A percentile compares a stretch with the other conserved stretches of the same genome.
Evolutionary conservation across 371 early-diverging fungal genomes (phyloP).

Genomic region (Fennellomyces sp.): DNA sequence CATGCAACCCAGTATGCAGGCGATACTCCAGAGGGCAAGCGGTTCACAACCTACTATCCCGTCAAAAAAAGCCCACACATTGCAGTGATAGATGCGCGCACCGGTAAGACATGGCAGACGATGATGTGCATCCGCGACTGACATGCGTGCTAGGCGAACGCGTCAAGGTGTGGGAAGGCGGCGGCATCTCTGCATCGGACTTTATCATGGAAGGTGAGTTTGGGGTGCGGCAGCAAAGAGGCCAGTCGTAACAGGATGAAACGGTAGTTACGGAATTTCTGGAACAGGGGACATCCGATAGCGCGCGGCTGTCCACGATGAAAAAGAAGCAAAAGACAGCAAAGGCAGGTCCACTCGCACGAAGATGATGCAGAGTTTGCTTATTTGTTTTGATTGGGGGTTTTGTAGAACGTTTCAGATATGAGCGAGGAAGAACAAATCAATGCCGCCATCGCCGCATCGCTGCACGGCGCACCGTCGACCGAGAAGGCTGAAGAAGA

Average conservation of each 20-base stretch:
- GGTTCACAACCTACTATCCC: conserved; percentile 76
- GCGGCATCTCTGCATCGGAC: conserved; percentile 55
- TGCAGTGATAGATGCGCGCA: conserved; percentile 89
- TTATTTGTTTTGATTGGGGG: conserved; percentile 1
- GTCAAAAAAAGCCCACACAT: conserved; percentile 78
- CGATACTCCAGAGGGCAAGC: conserved; percentile 71
- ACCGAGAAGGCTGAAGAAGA: conserved; percentile 27
- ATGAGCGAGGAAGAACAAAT: conserved; percentile 93
- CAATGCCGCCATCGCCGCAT: conserved; percentile 79
- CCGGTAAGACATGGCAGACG: conserved; percentile 76
- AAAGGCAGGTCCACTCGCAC: conserved; percentile 8
- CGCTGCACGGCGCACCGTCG: conserved; percentile 48
- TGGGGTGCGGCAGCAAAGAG: background rate
- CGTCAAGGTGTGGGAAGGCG: conserved; percentile 67
- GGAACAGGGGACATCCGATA: conserved; percentile 30
- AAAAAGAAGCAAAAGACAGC: conserved; percentile 27
- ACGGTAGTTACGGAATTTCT: conserved; percentile 51
- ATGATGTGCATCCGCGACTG: too few relatives aligned
- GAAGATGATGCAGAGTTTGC: background rate
- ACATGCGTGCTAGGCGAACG: conserved; percentile 76
- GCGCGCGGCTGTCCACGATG: conserved; percentile 14
- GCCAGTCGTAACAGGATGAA: background rate
- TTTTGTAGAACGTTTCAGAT: conserved; percentile 49
- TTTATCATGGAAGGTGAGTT: conserved; percentile 70
- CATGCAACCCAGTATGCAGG: conserved; percentile 68